phyloP scores from a whole-genome alignment of 2,329 filamentous ascomycete genomes.

The Trichoderma sp. region DNA sequence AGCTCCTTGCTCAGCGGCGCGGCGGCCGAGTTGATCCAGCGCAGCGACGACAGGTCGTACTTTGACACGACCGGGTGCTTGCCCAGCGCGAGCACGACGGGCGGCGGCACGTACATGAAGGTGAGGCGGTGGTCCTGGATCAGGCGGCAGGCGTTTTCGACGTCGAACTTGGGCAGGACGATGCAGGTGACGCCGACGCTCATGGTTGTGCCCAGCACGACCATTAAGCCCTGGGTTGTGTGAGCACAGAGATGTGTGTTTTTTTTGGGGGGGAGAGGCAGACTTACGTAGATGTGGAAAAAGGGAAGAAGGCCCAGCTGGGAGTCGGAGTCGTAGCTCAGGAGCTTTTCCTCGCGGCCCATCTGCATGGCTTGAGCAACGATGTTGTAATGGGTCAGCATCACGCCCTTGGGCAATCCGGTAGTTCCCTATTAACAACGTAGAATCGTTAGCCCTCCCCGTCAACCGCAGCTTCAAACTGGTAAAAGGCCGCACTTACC shows the following conservation, averaged over 20 bases:
- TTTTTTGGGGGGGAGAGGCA: not conserved
- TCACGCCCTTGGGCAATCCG: slow-evolving; percentile 87
- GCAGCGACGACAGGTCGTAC: slow-evolving; percentile 76
- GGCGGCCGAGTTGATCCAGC: slow-evolving; percentile 85
- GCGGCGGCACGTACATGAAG: slow-evolving; percentile 80
- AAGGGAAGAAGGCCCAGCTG: slow-evolving; percentile 82
- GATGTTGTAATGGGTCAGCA: slow-evolving; percentile 81
- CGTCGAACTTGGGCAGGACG: slow-evolving; percentile 73
- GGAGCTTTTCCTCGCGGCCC: slow-evolving; percentile 53
- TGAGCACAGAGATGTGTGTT: not conserved
- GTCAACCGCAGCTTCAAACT: not conserved
- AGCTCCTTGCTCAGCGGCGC: slow-evolving; percentile 82
- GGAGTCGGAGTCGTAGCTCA: slow-evolving; percentile 66
- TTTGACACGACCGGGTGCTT: slow-evolving; percentile 78
- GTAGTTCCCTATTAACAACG: slow-evolving; percentile 66
- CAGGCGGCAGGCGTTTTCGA: slow-evolving; percentile 74
- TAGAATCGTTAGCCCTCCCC: not conserved
- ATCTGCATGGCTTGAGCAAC: slow-evolving; percentile 70
- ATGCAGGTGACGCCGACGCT: slow-evolving; percentile 71
- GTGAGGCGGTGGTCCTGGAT: slow-evolving; percentile 76
- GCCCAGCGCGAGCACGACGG: slow-evolving; percentile 75
- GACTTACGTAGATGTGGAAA: slow-evolving; percentile 82
- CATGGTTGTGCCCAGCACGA: slow-evolving; percentile 36
- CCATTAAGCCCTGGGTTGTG: slow-evolving; percentile 35
- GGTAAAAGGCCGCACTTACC: slow-evolving; percentile 29